Evolutionary conservation across 495 filamentous ascomycete species (phyloP).

Genomic region (Jackrogersella multiformis): DNA sequence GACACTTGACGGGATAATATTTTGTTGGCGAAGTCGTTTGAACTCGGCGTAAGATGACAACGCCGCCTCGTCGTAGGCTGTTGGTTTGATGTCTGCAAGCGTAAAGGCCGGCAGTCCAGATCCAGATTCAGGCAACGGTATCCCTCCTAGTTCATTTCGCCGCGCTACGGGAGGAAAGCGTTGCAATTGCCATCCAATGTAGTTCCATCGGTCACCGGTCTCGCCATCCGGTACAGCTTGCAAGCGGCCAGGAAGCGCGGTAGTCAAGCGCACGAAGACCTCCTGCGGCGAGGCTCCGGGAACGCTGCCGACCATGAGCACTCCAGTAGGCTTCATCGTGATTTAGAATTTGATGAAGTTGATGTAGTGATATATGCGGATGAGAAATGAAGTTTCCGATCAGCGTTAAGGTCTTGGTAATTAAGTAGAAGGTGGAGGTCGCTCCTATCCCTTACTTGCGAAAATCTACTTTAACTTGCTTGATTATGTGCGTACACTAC

Average conservation of each 20-base stretch:
- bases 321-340: conserved; percentile 35
- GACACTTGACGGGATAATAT: conserved; percentile 40
- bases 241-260: conserved; percentile 46
- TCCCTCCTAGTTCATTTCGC: conserved; percentile 25
- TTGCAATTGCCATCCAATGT: conserved; percentile 47
- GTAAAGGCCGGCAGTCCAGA: conserved; percentile 38
- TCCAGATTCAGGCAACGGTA: conserved; percentile 10
- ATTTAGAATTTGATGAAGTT: conserved; percentile 14
- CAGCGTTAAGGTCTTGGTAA: not conserved
- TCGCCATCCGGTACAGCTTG: conserved; percentile 55
- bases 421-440: not conserved
- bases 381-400: conserved; percentile 14
- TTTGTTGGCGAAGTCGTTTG: conserved; percentile 41
- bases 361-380: conserved; percentile 4
- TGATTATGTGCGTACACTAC: not conserved
- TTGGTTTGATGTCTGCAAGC: conserved; percentile 44
- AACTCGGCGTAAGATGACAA: conserved; percentile 51
- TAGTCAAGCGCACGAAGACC: conserved; percentile 43
- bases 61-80: conserved; percentile 49
- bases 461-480: too few species aligned
- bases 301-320: conserved; percentile 51
- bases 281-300: conserved; percentile 45
- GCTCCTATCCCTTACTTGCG: not conserved
- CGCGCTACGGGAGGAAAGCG: conserved; percentile 42
- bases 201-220: conserved; percentile 50